Evolutionary conservation across 805 yeast genomes (phyloP), one percentile per base, ranked within the genome.

Genomic region (Debaryomyces tyrocola): DNA sequence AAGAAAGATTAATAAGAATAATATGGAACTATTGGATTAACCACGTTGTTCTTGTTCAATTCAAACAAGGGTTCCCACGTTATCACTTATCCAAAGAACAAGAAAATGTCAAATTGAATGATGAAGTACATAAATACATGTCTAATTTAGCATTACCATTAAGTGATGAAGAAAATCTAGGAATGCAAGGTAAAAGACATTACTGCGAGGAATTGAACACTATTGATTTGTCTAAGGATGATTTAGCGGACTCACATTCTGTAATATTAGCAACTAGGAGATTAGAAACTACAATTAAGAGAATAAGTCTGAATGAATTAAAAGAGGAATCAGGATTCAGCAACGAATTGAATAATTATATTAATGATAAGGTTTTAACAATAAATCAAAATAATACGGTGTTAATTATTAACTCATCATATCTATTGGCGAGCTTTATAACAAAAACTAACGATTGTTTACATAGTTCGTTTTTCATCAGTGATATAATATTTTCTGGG

Each of bases 401-500:
- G 38, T 53, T 73, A 3, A 52, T 69, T 4, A 51, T 78, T 33
- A 70, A 73, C 49, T 56, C 67, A 5, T 62, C 67, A 14, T 55
- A 56, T 41, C 54, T 75, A 6, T 58, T 63, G 29, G 55, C 77
- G 2, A 47, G 58, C 8, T 59, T 74, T 31, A 51, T 70, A 17
- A 49, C 63, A 41, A 58, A 63, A 8, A 46, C 61, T 8, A 59
- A 71, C 0, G 57, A 53, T 33, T 37, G 63, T 2, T 47, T 68
- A n/a, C 53, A 52, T 18, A 40, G 49, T 27, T 41, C 44, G n/a
- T 40, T 42, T 24, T 47, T 51, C 15, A 62, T 77, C 35, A 52
- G 60, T 6, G 58, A 60, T 6, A 54, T 75, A 38, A 56, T 77
- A 33, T 46, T 70, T 29, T 71, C 77, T 51, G 60, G 62, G 34